A percentile compares a stretch with the other conserved stretches of the same genome.
These are phyloP conservation scores for Geranium brycei DNA, from an alignment of 345 rosid genomes.

Conservation along the genomic window DNA sequence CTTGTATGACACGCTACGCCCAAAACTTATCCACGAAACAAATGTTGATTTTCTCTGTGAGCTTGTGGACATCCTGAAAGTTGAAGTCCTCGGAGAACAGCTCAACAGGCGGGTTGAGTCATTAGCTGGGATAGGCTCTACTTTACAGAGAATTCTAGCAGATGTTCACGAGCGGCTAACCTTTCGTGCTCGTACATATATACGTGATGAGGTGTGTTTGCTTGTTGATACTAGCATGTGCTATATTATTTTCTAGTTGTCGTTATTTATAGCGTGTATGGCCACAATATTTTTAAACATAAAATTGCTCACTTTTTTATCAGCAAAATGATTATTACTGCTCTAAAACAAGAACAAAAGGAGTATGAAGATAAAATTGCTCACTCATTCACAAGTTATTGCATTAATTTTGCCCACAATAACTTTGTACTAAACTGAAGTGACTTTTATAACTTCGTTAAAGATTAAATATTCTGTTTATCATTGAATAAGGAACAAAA, in stretches of 20 bases:
- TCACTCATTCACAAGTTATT: neutral
- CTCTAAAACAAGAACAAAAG: too few species aligned
- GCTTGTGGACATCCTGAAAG: conserved; percentile 84
- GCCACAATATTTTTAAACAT: neutral
- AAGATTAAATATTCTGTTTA: too few species aligned
- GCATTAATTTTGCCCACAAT: neutral
- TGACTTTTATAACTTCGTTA: too few species aligned
- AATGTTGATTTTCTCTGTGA: conserved; percentile 88
- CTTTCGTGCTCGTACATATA: conserved; percentile 92
- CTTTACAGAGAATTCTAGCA: conserved; percentile 79
- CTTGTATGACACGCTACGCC: conserved; percentile 85
- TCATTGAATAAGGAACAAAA: too few species aligned
- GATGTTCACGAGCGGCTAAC: conserved; percentile 87
- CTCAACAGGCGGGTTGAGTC: conserved; percentile 60
- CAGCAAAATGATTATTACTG: too few species aligned
- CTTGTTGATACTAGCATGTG: neutral
- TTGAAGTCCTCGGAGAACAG: conserved; percentile 91
- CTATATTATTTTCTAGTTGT: neutral
- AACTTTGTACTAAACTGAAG: neutral
- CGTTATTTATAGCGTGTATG: neutral
- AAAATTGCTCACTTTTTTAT: neutral
- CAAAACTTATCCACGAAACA: conserved; percentile 82
- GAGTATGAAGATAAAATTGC: neutral
- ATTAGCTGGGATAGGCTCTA: conserved; percentile 77
- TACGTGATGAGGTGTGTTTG: conserved; percentile 68